Evolutionary conservation across 805 yeast species (phyloP), one percentile per base, ranked within the genome.

Genomic region (Candida boidinii): DNA sequence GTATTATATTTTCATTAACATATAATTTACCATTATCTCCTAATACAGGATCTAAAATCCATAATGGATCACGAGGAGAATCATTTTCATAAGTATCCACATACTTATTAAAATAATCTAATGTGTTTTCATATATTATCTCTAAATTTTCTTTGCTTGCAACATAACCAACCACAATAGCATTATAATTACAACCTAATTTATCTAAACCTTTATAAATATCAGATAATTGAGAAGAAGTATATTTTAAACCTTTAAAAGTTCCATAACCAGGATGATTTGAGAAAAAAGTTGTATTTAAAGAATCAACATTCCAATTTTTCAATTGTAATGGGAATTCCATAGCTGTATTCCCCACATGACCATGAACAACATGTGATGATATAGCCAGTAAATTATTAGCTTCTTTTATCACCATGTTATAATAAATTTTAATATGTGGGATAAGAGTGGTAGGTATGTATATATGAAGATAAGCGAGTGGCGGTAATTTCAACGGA

Each of bases 41-140:
- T 77, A 81, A 71, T 0, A 81, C 88, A 1, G 92, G 90, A 46
- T 81, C 92, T 41, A 81, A 54, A 17, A 81, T 54, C 73, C 85
- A 78, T 5, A 70, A 31, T n/a, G n/a, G n/a, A n/a, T n/a, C n/a
- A n/a, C n/a, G n/a, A n/a, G n/a, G n/a, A n/a, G n/a, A n/a, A n/a
- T n/a, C n/a, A n/a, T n/a, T n/a, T 20, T 48, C 51, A 5, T 39
- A 26, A 5, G 64, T 37, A 1, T 50, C 37, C 0, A 67, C 57
- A 24, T 56, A 48, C 7, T 36, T 32, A 7, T 20, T 30, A 42
- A 70, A 73, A 21, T 66, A 43, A 2, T 29, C 26, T 12, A 17
- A 7, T 26, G 61, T 56, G 2, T 57, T 46, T 13, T 56, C 49
- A 2, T 68, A 70, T 36, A 69, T 64, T 1, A 62, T 58, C 15